Conservation (phyloP, 2,329 filamentous ascomycete species). For the Xylariomycetidae sp. region DNA sequence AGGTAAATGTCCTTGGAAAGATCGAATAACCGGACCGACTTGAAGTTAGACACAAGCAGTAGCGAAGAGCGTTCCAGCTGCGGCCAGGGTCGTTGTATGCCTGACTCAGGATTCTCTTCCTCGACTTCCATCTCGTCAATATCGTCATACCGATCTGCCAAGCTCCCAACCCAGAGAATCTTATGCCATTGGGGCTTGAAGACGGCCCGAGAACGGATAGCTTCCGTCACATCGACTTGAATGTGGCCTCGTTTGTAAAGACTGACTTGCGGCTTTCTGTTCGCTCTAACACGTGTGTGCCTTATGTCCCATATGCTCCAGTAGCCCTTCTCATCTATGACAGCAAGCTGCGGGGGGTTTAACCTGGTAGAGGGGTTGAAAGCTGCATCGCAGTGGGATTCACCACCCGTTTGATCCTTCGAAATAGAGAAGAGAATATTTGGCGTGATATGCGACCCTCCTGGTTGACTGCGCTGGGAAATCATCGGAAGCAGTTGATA, state of each 20-base stretch:
- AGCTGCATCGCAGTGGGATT: constrained; percentile 55
- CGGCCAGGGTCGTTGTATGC: constrained; percentile 18
- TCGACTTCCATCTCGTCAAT: constrained; percentile 34
- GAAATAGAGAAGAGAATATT: constrained; percentile 52
- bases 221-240: constrained; percentile 30
- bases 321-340: constrained; percentile 60
- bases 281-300: constrained; percentile 30
- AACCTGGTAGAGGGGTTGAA: constrained; percentile 54
- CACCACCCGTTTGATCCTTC: constrained; percentile 47
- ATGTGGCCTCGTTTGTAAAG: constrained; percentile 40
- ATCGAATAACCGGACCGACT: constrained; percentile 23
- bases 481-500: constrained; percentile 32
- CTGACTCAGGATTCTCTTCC: constrained; percentile 18
- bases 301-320: constrained; percentile 66
- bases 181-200: constrained; percentile 35
- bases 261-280: constrained; percentile 29
- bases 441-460: constrained; percentile 4
- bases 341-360: constrained; percentile 55
- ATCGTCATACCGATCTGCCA: constrained; percentile 17
- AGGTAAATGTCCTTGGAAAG: constrained; percentile 19
- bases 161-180: constrained; percentile 36
- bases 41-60: constrained; percentile 32
- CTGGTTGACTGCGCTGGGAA: constrained; percentile 15
- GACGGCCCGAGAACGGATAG: constrained; percentile 26
- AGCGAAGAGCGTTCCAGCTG: constrained; percentile 54